phyloP scores from a whole-genome alignment of 805 yeast genomes.

The Metschnikowia noctiluminum region DNA sequence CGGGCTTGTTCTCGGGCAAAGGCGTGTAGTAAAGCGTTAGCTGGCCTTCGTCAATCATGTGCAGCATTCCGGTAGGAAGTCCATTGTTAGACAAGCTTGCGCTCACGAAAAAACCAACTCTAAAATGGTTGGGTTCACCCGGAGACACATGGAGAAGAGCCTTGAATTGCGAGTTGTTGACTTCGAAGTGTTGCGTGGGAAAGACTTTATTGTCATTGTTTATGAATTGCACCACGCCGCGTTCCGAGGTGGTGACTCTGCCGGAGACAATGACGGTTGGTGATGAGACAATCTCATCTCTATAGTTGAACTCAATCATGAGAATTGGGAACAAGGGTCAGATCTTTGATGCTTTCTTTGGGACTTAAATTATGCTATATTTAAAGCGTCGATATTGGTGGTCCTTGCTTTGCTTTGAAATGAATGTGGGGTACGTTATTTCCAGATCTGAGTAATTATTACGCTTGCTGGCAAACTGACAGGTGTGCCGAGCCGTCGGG shows the following conservation, averaged over 20 bases:
- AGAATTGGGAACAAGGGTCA: neutral
- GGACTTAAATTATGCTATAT: too few species aligned
- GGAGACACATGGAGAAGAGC: constrained; percentile 67
- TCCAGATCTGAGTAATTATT: too few species aligned
- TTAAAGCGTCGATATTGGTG: too few species aligned
- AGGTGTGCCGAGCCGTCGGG: too few species aligned
- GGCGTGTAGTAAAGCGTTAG: constrained; percentile 41
- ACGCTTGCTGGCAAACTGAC: too few species aligned
- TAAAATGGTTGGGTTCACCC: constrained; percentile 55
- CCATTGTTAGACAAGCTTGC: constrained; percentile 32
- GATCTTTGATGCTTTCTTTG: too few species aligned
- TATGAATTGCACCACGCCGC: constrained; percentile 31
- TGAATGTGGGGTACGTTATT: too few species aligned
- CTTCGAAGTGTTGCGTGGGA: constrained; percentile 71
- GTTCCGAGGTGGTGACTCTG: constrained; percentile 14
- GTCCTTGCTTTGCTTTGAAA: too few species aligned
- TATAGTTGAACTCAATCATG: constrained; percentile 29
- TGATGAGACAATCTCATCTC: constrained; percentile 38
- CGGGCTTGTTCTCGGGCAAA: constrained; percentile 60
- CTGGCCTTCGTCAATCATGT: constrained; percentile 22
- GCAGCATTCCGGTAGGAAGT: constrained; percentile 16
- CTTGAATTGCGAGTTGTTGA: constrained; percentile 69
- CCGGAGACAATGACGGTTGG: constrained; percentile 40
- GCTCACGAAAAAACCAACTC: constrained; percentile 43
- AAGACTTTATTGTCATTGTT: constrained; percentile 40